A percentile compares a stretch with the other conserved stretches of the same genome.
phyloP scores from a whole-genome alignment of 495 filamentous ascomycete genomes.

The Aspergillus homomorphus region DNA sequence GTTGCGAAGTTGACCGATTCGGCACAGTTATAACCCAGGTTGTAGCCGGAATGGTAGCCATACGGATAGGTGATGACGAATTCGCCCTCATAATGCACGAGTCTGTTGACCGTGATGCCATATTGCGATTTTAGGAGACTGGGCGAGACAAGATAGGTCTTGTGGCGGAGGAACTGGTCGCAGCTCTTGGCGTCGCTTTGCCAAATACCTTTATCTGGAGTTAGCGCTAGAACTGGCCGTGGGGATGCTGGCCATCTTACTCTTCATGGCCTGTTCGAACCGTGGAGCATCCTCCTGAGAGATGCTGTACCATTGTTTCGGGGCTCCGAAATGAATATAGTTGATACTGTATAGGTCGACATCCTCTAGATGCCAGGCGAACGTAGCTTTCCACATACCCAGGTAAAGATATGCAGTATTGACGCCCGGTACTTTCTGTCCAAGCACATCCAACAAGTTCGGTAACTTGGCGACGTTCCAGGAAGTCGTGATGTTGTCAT shows the following conservation, averaged over 20 bases:
- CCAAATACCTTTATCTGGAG: conserved; percentile 61
- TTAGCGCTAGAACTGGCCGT: background rate
- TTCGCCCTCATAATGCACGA: conserved; percentile 95
- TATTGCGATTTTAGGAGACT: conserved; percentile 78
- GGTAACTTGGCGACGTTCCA: conserved; percentile 96
- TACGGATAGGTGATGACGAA: conserved; percentile 99
- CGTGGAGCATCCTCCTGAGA: conserved; percentile 91
- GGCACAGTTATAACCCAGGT: conserved; percentile 97
- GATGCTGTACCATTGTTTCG: conserved; percentile 99
- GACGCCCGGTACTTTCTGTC: conserved; percentile 92
- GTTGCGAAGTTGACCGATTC: conserved; percentile 98
- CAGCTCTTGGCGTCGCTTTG: conserved; percentile 95
- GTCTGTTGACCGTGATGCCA: conserved; percentile 90
- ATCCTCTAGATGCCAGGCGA: conserved; percentile 98
- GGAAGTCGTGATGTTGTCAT: conserved; percentile 65
- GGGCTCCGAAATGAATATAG: conserved; percentile 97
- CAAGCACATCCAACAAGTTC: conserved; percentile 90
- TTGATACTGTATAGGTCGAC: conserved; percentile 99
- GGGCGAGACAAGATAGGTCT: conserved; percentile 96
- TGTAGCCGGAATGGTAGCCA: conserved; percentile 97
- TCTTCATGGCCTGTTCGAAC: conserved; percentile 94
- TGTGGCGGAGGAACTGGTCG: conserved; percentile 94
- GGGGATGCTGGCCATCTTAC: conserved; percentile 29
- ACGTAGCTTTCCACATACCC: conserved; percentile 99
- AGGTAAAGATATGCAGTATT: conserved; percentile 98